Conservation (phyloP, 1,284 basidiomycete genomes). For the Fomitiporia mediterranea region DNA sequence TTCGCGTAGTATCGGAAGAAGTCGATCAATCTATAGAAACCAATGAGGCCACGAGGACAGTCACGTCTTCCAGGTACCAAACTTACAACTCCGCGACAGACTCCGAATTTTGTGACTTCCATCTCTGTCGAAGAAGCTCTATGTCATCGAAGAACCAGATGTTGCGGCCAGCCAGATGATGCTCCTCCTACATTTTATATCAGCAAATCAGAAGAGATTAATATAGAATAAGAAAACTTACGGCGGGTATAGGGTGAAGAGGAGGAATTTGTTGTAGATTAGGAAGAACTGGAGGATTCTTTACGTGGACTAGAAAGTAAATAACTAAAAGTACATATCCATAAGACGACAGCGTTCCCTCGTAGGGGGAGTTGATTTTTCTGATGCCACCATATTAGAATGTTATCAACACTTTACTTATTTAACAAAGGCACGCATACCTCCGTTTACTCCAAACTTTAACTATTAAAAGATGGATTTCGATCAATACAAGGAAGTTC, state of each 20-base stretch:
- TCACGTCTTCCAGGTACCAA: not conserved
- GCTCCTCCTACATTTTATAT: slow-evolving; percentile 66
- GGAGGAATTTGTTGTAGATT: slow-evolving; percentile 89
- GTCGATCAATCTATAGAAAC: slow-evolving; percentile 75
- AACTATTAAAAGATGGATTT: slow-evolving; percentile 46
- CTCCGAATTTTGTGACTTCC: slow-evolving; percentile 92
- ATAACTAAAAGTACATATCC: slow-evolving; percentile 97
- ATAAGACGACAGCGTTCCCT: slow-evolving; percentile 94
- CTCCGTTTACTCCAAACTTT: slow-evolving; percentile 99
- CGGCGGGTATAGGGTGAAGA: slow-evolving; percentile 72
- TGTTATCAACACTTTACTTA: no score
- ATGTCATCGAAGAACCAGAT: slow-evolving; percentile 99
- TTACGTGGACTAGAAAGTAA: slow-evolving; percentile 96
- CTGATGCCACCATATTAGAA: slow-evolving; percentile 33
- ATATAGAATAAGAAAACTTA: slow-evolving; percentile 26
- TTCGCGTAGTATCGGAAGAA: slow-evolving; percentile 97
- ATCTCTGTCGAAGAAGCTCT: slow-evolving; percentile 83
- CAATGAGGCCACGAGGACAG: slow-evolving; percentile 15
- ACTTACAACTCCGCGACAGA: slow-evolving; percentile 88
- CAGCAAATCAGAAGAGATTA: not conserved
- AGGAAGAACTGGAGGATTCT: slow-evolving; percentile 89
- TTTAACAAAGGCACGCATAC: slow-evolving; percentile 36
- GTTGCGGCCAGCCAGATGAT: slow-evolving; percentile 78
- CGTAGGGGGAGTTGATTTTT: slow-evolving; percentile 98
- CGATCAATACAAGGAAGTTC: slow-evolving; percentile 12